A percentile compares a stretch with the other conserved stretches of the same genome.
Evolutionary conservation across 352 stramenopile species (phyloP).

Genomic region (Globisporangium polare): DNA sequence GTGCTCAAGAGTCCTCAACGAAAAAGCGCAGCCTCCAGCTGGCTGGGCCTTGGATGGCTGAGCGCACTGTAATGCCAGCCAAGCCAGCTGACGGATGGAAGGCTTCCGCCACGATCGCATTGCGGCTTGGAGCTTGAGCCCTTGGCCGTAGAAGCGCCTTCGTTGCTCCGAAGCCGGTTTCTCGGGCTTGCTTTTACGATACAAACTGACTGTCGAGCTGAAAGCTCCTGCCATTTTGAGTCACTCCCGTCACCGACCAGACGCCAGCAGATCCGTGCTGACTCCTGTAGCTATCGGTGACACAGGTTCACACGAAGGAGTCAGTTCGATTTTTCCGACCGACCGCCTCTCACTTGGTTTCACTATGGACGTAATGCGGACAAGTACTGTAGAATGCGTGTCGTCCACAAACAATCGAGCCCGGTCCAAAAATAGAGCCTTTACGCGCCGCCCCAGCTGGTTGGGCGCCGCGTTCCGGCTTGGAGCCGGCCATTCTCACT

Average conservation of each 20-base stretch:
- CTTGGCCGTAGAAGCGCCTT: background rate
- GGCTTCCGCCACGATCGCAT: slow-evolving; percentile 2
- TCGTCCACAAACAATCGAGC: background rate
- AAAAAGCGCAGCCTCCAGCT: background rate
- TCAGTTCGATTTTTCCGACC: slow-evolving; percentile 5
- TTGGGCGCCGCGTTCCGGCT: background rate
- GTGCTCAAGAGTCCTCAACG: background rate
- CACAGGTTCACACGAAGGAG: background rate
- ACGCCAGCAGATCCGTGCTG: background rate
- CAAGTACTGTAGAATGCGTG: background rate
- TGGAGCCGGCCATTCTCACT: background rate
- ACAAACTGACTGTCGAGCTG: slow-evolving; percentile 1
- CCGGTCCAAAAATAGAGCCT: slow-evolving; percentile 5
- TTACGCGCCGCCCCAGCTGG: slow-evolving; percentile 10
- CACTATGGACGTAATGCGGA: background rate
- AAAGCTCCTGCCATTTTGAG: background rate
- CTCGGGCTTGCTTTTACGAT: background rate
- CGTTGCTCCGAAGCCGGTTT: background rate
- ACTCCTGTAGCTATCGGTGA: background rate
- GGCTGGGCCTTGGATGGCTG: background rate
- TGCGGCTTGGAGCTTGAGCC: background rate
- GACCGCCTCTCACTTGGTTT: background rate
- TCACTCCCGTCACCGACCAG: background rate
- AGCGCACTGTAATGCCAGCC: background rate
- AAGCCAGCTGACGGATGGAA: background rate